Percentiles rank a stretch among this genome's conserved stretches.
Conservation (phyloP, 495 filamentous ascomycete genomes). For the Penicillium pancosmium region DNA sequence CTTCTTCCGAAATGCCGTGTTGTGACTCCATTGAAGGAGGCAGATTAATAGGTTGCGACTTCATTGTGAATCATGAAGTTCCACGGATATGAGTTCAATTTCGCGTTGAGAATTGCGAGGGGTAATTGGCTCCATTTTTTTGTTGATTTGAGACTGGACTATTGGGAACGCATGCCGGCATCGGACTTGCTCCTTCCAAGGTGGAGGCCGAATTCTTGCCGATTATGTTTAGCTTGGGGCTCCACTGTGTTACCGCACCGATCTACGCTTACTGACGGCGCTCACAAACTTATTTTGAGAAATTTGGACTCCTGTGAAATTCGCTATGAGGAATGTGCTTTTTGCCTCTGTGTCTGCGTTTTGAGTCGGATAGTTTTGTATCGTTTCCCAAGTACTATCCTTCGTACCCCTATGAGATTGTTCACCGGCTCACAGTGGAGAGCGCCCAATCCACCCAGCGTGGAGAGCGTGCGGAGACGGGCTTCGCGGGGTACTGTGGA, state of each 20-base stretch:
- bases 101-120: background rate
- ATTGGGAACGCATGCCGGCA: background rate
- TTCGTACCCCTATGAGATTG: too few relatives aligned
- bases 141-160: background rate
- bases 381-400: too few relatives aligned
- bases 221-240: background rate
- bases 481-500: background rate
- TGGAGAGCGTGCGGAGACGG: background rate
- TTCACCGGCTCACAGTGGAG: background rate
- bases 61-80: background rate
- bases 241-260: background rate
- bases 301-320: too few relatives aligned
- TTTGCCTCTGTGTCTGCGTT: too few relatives aligned
- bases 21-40: background rate
- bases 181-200: background rate
- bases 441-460: background rate
- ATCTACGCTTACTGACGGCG: background rate
- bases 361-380: too few relatives aligned
- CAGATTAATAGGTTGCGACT: background rate
- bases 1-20: background rate
- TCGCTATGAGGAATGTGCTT: too few relatives aligned
- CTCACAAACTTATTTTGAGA: background rate
- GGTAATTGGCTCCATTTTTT: background rate
- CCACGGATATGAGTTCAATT: background rate
- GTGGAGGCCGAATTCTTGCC: background rate